phyloP scores from a whole-genome alignment of 257 asterid species.

The Solanum boliviense region DNA sequence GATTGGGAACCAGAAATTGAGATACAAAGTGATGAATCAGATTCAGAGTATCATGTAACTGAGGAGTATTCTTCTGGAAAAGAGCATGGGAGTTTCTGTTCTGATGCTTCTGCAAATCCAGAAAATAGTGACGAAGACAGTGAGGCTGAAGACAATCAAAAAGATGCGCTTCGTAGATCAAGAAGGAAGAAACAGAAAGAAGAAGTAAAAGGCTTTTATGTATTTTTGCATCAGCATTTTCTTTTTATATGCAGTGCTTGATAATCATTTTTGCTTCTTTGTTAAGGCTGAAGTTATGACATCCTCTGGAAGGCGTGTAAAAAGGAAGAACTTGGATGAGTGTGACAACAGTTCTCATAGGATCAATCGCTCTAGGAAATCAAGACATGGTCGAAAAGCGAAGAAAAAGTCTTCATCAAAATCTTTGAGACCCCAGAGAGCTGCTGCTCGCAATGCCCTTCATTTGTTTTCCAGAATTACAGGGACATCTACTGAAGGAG shows the following conservation, averaged over 20 bases:
- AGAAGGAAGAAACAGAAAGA: constrained; percentile 73
- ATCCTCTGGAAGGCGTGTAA: constrained; percentile 93
- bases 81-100: constrained; percentile 52
- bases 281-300: constrained; percentile 71
- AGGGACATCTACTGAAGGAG: constrained; percentile 67
- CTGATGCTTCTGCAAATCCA: constrained; percentile 41
- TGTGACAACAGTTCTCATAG: constrained; percentile 33
- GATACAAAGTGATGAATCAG: constrained; percentile 80
- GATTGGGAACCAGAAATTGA: constrained; percentile 95
- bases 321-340: constrained; percentile 73
- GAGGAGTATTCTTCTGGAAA: constrained; percentile 86
- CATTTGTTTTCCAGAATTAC: constrained; percentile 78
- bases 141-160: constrained; percentile 41
- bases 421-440: constrained; percentile 81
- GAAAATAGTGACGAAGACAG: constrained; percentile 59
- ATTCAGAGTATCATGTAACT: constrained; percentile 78
- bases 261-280: neutral
- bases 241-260: neutral
- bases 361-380: constrained; percentile 40
- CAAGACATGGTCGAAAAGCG: constrained; percentile 45
- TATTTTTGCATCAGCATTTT: neutral
- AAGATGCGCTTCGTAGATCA: constrained; percentile 66
- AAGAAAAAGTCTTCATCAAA: constrained; percentile 46
- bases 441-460: constrained; percentile 98
- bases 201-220: constrained; percentile 16